Percentiles rank a stretch among this genome's conserved stretches.
Conservation (phyloP, 2,329 filamentous ascomycete genomes). For the Paraphoma sp. region DNA sequence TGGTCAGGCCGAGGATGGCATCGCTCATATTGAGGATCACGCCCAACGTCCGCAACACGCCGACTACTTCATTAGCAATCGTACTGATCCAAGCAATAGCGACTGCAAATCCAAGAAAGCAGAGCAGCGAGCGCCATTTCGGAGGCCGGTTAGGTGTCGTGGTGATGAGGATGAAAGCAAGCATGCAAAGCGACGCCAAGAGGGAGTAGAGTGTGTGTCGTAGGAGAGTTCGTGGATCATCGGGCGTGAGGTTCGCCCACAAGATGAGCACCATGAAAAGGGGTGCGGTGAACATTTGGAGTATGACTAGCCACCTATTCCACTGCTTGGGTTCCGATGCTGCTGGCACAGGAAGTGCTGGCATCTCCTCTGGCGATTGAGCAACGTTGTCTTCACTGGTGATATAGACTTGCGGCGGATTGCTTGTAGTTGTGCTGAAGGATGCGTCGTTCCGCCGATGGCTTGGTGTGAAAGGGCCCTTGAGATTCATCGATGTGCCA, state of each 20-base stretch:
- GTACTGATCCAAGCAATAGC: constrained; percentile 96
- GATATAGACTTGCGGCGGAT: constrained; percentile 36
- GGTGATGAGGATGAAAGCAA: constrained; percentile 70
- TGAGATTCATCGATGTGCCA: constrained; percentile 14
- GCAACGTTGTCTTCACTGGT: constrained; percentile 43
- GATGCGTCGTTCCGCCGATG: constrained; percentile 7
- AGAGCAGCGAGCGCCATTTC: constrained; percentile 77
- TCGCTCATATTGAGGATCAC: constrained; percentile 93
- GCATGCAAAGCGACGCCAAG: constrained; percentile 66
- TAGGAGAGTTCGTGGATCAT: constrained; percentile 67
- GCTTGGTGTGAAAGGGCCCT: not conserved
- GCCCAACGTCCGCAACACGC: constrained; percentile 89
- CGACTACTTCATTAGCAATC: constrained; percentile 94
- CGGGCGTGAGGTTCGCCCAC: constrained; percentile 71
- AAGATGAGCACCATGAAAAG: constrained; percentile 79
- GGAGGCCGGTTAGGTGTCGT: constrained; percentile 73
- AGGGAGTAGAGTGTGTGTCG: constrained; percentile 53
- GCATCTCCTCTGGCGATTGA: constrained; percentile 46
- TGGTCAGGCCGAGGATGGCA: constrained; percentile 90
- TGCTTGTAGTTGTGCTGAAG: constrained; percentile 21
- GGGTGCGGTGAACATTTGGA: constrained; percentile 88
- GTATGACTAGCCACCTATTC: constrained; percentile 87
- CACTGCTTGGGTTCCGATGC: constrained; percentile 63
- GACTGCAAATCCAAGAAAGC: constrained; percentile 88
- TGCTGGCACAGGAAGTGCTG: constrained; percentile 7